Conservation (phyloP, 2,329 filamentous ascomycete genomes). For the Seiridium cupressi region DNA sequence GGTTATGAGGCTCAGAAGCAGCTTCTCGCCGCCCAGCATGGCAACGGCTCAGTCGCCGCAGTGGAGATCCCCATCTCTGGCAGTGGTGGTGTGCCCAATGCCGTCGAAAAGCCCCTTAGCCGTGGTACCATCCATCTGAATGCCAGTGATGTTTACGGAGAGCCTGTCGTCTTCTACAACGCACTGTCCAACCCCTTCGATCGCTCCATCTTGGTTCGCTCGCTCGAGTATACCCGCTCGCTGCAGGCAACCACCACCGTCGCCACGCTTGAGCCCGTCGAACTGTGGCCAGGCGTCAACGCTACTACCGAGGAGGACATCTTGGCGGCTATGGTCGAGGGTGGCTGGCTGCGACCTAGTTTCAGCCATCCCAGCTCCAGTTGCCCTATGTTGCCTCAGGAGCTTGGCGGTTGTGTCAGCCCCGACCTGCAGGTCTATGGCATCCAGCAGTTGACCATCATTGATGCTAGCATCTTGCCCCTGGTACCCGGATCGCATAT, state of each 20-base stretch:
- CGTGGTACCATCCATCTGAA: conserved; percentile 53
- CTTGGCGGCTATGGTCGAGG: conserved; percentile 18
- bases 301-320: conserved; percentile 26
- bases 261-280: conserved; percentile 30
- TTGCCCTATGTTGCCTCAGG: conserved; percentile 29
- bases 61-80: conserved; percentile 5
- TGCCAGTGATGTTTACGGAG: conserved; percentile 39
- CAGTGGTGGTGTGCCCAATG: conserved; percentile 11
- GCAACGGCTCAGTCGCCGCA: background rate
- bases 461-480: conserved; percentile 33
- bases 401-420: conserved; percentile 32
- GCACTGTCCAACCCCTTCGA: conserved; percentile 48
- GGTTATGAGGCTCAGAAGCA: conserved; percentile 12
- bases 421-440: conserved; percentile 30
- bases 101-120: conserved; percentile 39
- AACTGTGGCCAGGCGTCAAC: conserved; percentile 28
- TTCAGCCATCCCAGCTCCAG: conserved; percentile 24
- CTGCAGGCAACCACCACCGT: conserved; percentile 29
- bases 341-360: conserved; percentile 19
- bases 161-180: conserved; percentile 46
- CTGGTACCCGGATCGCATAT: conserved; percentile 29
- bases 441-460: conserved; percentile 29
- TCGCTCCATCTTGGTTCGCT: conserved; percentile 40
- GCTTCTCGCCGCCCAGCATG: background rate
- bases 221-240: conserved; percentile 34